These are phyloP conservation scores for Diaporthe sp. DNA, from an alignment of 2,329 filamentous ascomycete genomes.

Conservation along the genomic window DNA sequence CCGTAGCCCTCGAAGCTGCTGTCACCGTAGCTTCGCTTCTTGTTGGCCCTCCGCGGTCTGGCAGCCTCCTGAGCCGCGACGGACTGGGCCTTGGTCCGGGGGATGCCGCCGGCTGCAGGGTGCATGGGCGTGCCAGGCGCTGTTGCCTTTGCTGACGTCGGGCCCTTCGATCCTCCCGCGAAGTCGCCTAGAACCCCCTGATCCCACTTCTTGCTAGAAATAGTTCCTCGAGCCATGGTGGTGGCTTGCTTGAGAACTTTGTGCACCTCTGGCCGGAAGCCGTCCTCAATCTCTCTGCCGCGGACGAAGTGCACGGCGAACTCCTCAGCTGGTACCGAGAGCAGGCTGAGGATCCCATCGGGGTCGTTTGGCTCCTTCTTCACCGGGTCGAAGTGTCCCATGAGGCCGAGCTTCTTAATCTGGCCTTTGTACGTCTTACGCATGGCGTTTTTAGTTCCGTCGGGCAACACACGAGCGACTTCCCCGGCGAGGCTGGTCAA, in stretches of 20 bases:
- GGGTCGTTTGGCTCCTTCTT: slow-evolving; percentile 68
- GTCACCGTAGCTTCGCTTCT: slow-evolving; percentile 84
- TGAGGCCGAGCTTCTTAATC: slow-evolving; percentile 74
- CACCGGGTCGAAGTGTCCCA: slow-evolving; percentile 71
- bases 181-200: slow-evolving; percentile 71
- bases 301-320: slow-evolving; percentile 70
- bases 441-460: slow-evolving; percentile 76
- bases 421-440: slow-evolving; percentile 79
- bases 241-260: slow-evolving; percentile 64
- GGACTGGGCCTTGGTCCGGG: slow-evolving; percentile 57
- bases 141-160: slow-evolving; percentile 61
- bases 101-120: slow-evolving; percentile 47
- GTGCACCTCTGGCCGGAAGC: slow-evolving; percentile 62
- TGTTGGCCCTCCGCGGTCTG: slow-evolving; percentile 75
- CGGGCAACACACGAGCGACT: slow-evolving; percentile 74
- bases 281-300: slow-evolving; percentile 68
- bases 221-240: slow-evolving; percentile 70
- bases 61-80: slow-evolving; percentile 59
- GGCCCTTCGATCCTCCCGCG: slow-evolving; percentile 57
- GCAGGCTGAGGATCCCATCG: slow-evolving; percentile 67
- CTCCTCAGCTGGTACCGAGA: slow-evolving; percentile 66
- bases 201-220: slow-evolving; percentile 70
- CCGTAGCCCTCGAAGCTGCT: slow-evolving; percentile 81
- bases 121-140: slow-evolving; percentile 67
- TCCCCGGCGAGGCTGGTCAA: slow-evolving; percentile 70